Evolutionary conservation across 352 stramenopile genomes (phyloP).

Genomic region (Globisporangium irregulare): DNA sequence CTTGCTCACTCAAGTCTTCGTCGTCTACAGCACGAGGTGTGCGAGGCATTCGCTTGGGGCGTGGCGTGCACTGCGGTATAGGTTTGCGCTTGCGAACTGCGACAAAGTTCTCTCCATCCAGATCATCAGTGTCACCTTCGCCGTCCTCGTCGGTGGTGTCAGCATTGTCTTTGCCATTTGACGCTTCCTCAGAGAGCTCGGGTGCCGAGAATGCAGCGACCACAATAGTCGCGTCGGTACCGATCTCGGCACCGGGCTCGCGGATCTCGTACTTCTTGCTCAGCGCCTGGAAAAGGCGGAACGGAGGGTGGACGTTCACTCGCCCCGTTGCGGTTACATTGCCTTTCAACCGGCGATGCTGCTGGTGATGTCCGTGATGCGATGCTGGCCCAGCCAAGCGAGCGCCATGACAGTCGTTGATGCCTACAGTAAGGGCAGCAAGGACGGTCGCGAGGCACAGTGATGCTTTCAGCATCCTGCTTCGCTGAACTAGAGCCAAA

Average conservation of each 20-base stretch:
- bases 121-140: not conserved
- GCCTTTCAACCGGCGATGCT: not conserved
- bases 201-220: not conserved
- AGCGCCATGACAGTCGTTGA: not conserved
- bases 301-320: conserved; percentile 1
- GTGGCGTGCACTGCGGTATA: not conserved
- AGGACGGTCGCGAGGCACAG: not conserved
- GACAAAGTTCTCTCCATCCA: not conserved
- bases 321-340: not conserved
- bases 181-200: not conserved
- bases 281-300: conserved; percentile 6
- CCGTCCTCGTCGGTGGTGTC: not conserved
- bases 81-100: not conserved
- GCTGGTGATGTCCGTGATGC: not conserved
- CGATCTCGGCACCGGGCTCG: not conserved
- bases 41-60: not conserved
- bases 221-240: not conserved
- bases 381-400: no score
- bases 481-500: not conserved
- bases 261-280: conserved; percentile 6
- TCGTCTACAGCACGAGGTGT: not conserved
- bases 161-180: not conserved
- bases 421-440: not conserved
- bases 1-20: not conserved
- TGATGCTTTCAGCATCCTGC: not conserved